Conservation (phyloP, 116 monocot species). For the Phalaenopsis hybrid region DNA sequence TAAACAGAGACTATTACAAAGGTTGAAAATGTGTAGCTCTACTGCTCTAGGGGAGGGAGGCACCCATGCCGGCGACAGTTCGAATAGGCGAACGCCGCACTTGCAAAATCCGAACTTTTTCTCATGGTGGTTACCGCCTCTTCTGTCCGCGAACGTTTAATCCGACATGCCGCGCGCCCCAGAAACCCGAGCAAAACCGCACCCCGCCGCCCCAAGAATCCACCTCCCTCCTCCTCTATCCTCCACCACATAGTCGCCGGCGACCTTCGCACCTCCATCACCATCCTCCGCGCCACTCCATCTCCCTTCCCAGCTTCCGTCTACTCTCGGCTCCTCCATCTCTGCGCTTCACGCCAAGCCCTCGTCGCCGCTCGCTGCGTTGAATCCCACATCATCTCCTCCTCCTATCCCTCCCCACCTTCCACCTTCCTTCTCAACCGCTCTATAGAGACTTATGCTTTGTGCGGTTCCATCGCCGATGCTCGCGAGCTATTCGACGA, state of each 20-base stretch:
- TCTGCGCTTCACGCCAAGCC: constrained; percentile 25
- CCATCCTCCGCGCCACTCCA: constrained; percentile 20
- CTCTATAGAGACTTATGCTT: constrained; percentile 46
- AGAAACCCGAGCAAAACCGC: background rate
- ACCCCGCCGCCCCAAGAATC: background rate
- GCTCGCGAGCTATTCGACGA: constrained; percentile 72
- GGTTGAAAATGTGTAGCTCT: too few species aligned
- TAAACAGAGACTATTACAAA: too few species aligned
- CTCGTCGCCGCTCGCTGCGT: constrained; percentile 34
- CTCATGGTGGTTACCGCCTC: constrained; percentile 15
- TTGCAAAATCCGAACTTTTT: background rate
- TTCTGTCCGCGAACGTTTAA: constrained; percentile 12
- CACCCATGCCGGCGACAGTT: too few species aligned
- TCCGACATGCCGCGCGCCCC: constrained; percentile 10
- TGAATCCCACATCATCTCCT: constrained; percentile 38
- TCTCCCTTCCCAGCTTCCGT: constrained; percentile 18
- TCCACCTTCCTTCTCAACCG: constrained; percentile 74
- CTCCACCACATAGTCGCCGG: constrained; percentile 28
- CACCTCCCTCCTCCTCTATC: constrained; percentile 15
- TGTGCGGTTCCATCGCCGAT: constrained; percentile 31
- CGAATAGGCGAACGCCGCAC: too few species aligned
- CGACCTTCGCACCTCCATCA: constrained; percentile 24
- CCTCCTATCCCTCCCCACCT: constrained; percentile 28
- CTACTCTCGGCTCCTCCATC: constrained; percentile 40
- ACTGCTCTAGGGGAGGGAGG: too few species aligned